Conservation (phyloP, 495 filamentous ascomycete genomes). For the Darksidea phi region DNA sequence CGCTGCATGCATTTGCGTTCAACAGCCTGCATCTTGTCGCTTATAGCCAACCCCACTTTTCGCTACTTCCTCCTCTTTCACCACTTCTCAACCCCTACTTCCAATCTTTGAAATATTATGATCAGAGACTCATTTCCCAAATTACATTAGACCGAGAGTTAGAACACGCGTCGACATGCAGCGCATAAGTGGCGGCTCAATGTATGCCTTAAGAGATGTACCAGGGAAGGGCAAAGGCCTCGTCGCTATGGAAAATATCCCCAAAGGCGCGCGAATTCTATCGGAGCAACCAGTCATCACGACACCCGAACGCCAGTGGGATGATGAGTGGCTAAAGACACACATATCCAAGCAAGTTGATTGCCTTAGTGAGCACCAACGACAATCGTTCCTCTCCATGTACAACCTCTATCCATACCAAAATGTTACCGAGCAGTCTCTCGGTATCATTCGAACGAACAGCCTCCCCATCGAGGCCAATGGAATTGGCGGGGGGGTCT, state of each 20-base stretch:
- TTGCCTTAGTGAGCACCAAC: conserved; percentile 42
- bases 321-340: conserved; percentile 35
- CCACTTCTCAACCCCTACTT: not conserved
- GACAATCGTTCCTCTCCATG: conserved; percentile 43
- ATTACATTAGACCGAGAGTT: conserved; percentile 9
- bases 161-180: conserved; percentile 8
- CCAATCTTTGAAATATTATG: conserved; percentile 6
- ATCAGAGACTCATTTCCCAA: conserved; percentile 7
- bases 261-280: conserved; percentile 46
- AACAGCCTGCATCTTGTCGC: conserved; percentile 7
- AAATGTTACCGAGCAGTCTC: conserved; percentile 19
- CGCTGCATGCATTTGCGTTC: not conserved
- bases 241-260: conserved; percentile 43
- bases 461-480: conserved; percentile 20
- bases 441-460: conserved; percentile 27
- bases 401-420: conserved; percentile 46
- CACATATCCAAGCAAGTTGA: conserved; percentile 40
- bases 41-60: conserved; percentile 2
- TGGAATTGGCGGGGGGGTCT: conserved; percentile 27
- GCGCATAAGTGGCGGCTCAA: conserved; percentile 6
- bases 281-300: conserved; percentile 46
- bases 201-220: conserved; percentile 31
- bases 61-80: not conserved
- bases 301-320: conserved; percentile 19
- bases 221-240: conserved; percentile 47